A percentile compares a stretch with the other conserved stretches of the same genome.
Evolutionary conservation across 2,329 filamentous ascomycete species (phyloP).

Genomic region (Atkinsonella texensis): DNA sequence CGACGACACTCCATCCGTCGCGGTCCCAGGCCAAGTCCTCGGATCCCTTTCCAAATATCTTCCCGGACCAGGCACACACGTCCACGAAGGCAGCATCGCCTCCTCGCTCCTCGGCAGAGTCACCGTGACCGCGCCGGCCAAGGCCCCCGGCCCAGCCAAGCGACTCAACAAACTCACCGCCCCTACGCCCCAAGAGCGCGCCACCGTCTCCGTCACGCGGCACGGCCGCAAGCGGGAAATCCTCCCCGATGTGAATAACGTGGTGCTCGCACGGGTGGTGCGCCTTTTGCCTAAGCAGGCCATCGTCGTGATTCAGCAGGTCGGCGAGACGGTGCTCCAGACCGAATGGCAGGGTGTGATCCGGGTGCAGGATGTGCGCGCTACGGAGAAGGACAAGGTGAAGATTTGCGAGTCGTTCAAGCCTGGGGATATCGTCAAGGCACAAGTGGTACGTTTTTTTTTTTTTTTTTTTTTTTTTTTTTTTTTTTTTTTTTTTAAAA

Average conservation of each 20-base stretch:
- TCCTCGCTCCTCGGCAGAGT: constrained; percentile 73
- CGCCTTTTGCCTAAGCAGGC: constrained; percentile 78
- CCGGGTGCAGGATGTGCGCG: constrained; percentile 79
- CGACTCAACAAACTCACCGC: constrained; percentile 46
- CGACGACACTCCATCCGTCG: constrained; percentile 37
- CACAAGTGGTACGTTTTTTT: constrained; percentile 57
- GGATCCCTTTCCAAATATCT: constrained; percentile 54
- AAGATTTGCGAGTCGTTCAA: constrained; percentile 84
- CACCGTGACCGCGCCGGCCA: constrained; percentile 36
- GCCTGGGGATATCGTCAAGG: constrained; percentile 83
- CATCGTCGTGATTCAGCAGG: constrained; percentile 73
- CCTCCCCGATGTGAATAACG: constrained; percentile 68
- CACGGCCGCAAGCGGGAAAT: constrained; percentile 49
- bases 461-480: no score
- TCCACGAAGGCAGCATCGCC: constrained; percentile 62
- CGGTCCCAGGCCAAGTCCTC: constrained; percentile 72
- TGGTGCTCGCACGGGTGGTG: constrained; percentile 75
- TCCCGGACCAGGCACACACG: constrained; percentile 73
- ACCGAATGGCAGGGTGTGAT: constrained; percentile 81
- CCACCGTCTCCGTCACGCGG: constrained; percentile 44
- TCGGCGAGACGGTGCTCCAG: constrained; percentile 58
- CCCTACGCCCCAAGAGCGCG: constrained; percentile 29
- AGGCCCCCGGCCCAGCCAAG: constrained; percentile 39
- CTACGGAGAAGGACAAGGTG: constrained; percentile 91
- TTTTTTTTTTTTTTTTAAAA: no score